Conservation (phyloP, 148 eudicot genomes). For the Spergularia bocconei region DNA sequence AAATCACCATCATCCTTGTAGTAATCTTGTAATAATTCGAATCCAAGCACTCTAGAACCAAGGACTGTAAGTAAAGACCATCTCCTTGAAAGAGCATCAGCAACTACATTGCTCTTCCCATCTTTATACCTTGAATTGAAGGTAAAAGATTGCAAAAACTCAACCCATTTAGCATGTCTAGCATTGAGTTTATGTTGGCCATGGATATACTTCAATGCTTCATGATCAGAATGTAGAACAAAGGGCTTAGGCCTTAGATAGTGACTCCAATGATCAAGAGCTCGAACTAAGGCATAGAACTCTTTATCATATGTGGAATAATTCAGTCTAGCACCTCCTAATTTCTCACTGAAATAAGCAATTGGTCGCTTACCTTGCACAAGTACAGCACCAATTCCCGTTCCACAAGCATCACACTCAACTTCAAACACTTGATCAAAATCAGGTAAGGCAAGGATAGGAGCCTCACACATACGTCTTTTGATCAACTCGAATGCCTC, state of each 20-base stretch:
- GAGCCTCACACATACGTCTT: too few relatives aligned
- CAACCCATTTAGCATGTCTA: not conserved
- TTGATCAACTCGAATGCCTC: not conserved
- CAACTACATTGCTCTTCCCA: not conserved
- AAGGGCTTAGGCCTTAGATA: too few relatives aligned
- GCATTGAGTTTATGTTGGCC: too few relatives aligned
- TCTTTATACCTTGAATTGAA: not conserved
- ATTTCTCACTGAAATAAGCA: too few relatives aligned
- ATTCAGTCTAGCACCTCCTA: too few relatives aligned
- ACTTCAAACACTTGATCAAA: not conserved
- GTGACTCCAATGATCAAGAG: too few relatives aligned
- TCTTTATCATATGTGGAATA: too few relatives aligned
- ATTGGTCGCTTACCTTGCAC: too few relatives aligned
- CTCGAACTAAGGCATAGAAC: too few relatives aligned
- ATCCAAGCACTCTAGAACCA: not conserved
- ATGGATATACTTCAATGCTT: too few relatives aligned
- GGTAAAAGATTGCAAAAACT: not conserved
- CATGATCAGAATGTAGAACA: too few relatives aligned
- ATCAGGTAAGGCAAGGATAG: too few relatives aligned
- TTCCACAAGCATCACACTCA: not conserved
- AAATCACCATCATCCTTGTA: not conserved
- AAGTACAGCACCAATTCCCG: not conserved
- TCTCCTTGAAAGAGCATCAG: not conserved
- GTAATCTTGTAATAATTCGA: not conserved
- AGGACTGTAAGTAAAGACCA: not conserved